These are phyloP conservation scores for Azolla pinnata DNA, from an alignment of 75 land plant species.

Conservation along the genomic window DNA sequence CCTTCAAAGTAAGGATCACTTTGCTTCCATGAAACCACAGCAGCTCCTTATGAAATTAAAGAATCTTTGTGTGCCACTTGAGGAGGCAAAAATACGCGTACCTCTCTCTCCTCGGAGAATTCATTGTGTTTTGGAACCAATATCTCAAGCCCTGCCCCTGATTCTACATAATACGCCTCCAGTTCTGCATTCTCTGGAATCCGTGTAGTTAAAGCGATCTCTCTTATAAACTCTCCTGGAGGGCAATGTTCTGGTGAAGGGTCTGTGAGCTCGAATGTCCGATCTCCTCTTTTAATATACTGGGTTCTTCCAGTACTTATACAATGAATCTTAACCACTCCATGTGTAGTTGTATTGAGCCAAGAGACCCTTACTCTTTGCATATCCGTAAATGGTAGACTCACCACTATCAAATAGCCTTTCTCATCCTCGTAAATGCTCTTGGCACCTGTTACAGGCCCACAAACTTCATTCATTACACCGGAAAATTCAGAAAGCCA, in stretches of 20 bases:
- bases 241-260: slow-evolving; percentile 61
- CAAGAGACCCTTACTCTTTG: slow-evolving; percentile 90
- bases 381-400: slow-evolving; percentile 82
- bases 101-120: slow-evolving; percentile 84
- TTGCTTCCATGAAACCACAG: too few species aligned
- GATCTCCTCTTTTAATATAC: slow-evolving; percentile 38
- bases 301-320: slow-evolving; percentile 67
- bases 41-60: background rate
- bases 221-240: slow-evolving; percentile 57
- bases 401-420: slow-evolving; percentile 80
- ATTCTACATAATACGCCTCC: slow-evolving; percentile 27
- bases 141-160: slow-evolving; percentile 31
- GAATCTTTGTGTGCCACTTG: slow-evolving; percentile 49
- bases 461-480: slow-evolving; percentile 69
- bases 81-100: slow-evolving; percentile 78
- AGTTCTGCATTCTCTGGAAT: slow-evolving; percentile 40
- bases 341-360: slow-evolving; percentile 82
- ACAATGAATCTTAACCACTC: slow-evolving; percentile 77
- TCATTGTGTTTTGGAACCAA: slow-evolving; percentile 35
- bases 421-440: slow-evolving; percentile 90
- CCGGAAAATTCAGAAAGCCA: slow-evolving; percentile 83
- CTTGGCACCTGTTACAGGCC: slow-evolving; percentile 93
- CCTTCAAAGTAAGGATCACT: too few species aligned
- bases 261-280: slow-evolving; percentile 57
- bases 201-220: slow-evolving; percentile 39